Evolutionary conservation across 75 land plant species (phyloP).

Genomic region (Selaginella moellendorffii): DNA sequence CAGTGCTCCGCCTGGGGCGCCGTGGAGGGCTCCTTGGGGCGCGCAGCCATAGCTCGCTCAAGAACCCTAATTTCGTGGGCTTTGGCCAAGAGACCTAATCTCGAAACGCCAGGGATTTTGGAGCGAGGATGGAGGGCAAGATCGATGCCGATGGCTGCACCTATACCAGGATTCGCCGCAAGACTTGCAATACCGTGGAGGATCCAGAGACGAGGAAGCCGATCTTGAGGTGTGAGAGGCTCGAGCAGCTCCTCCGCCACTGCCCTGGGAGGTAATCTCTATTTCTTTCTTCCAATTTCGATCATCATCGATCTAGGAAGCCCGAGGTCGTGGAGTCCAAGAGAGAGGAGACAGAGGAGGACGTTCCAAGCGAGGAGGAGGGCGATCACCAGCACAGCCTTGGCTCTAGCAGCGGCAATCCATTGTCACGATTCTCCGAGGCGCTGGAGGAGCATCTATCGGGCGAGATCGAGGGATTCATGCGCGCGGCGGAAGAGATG

Average conservation of each 20-base stretch:
- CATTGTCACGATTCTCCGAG: neutral
- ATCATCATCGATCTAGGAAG: neutral
- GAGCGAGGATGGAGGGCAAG: neutral
- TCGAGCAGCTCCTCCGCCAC: neutral
- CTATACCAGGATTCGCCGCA: neutral
- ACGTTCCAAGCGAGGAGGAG: neutral
- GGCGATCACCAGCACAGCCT: neutral
- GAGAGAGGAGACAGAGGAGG: neutral
- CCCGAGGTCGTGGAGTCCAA: neutral
- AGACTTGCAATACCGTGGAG: neutral
- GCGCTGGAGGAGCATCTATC: neutral
- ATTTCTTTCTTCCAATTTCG: too few species aligned
- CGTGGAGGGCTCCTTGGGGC: conserved; percentile 43
- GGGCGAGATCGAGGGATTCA: neutral
- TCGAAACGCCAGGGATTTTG: too few species aligned
- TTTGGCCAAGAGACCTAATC: too few species aligned
- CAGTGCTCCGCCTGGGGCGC: conserved; percentile 64
- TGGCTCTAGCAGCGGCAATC: neutral
- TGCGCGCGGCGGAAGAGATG: neutral
- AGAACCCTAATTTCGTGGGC: conserved; percentile 1
- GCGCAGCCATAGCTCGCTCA: neutral
- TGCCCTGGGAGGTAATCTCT: neutral
- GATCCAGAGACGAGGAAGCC: neutral
- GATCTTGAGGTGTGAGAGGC: neutral
- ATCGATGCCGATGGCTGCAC: neutral